Conservation (phyloP, 108 stramenopile genomes). For the Fistulifera solaris region DNA sequence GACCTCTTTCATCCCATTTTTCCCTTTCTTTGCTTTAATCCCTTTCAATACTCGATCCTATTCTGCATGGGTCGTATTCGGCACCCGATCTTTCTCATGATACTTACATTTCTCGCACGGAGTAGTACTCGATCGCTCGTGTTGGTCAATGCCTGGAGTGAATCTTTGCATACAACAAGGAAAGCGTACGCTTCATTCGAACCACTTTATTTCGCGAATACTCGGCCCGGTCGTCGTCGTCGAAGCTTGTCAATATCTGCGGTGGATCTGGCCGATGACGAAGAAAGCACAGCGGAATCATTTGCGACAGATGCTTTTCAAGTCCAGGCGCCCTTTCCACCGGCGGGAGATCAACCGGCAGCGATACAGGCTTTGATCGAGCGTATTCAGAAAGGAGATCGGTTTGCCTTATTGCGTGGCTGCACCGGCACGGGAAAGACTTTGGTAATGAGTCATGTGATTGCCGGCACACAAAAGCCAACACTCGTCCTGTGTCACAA, state of each 20-base stretch:
- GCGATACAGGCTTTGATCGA: constrained; percentile 30
- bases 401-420: constrained; percentile 29
- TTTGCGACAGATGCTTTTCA: constrained; percentile 12
- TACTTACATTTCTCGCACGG: too few species aligned
- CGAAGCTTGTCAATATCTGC: not conserved
- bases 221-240: too few species aligned
- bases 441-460: constrained; percentile 61
- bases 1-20: too few species aligned
- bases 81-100: too few species aligned
- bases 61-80: too few species aligned
- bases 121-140: too few species aligned
- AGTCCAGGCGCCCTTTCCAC: constrained; percentile 32
- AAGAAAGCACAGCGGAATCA: not conserved
- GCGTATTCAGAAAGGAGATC: constrained; percentile 25
- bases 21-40: too few species aligned
- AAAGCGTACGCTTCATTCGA: too few species aligned
- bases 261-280: not conserved
- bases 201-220: too few species aligned
- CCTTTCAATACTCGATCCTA: too few species aligned
- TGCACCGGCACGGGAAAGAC: constrained; percentile 68
- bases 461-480: constrained; percentile 35
- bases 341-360: constrained; percentile 42
- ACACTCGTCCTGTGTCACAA: constrained; percentile 76
- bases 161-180: too few species aligned
- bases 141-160: too few species aligned